phyloP scores from a whole-genome alignment of 305 asterid species.

The Fraxinus xanthoxyloides region DNA sequence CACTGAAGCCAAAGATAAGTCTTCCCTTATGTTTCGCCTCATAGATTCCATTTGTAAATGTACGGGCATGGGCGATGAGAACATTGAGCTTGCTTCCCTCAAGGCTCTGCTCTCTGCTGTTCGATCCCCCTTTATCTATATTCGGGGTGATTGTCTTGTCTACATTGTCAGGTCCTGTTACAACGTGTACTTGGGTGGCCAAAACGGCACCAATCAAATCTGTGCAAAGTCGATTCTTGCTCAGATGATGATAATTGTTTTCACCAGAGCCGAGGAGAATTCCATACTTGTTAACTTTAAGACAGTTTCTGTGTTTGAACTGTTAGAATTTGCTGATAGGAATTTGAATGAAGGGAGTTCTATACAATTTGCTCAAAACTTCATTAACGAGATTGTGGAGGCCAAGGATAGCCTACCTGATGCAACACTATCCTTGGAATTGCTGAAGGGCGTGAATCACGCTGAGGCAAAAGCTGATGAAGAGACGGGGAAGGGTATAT shows the following conservation, averaged over 20 bases:
- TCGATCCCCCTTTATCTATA: constrained; percentile 63
- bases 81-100: constrained; percentile 71
- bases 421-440: constrained; percentile 30
- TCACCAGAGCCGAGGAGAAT: constrained; percentile 79
- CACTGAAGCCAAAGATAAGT: constrained; percentile 22
- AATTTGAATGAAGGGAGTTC: constrained; percentile 93
- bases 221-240: constrained; percentile 96
- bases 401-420: constrained; percentile 59
- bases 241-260: constrained; percentile 89
- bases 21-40: constrained; percentile 61
- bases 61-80: constrained; percentile 69
- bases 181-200: constrained; percentile 88
- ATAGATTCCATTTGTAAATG: constrained; percentile 81
- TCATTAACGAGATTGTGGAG: constrained; percentile 71
- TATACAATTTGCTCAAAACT: constrained; percentile 72
- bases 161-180: constrained; percentile 90
- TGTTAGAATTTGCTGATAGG: constrained; percentile 89
- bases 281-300: constrained; percentile 52
- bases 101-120: constrained; percentile 78
- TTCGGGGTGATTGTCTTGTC: constrained; percentile 77
- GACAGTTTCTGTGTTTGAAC: constrained; percentile 67
- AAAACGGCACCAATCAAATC: constrained; percentile 95
- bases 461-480: constrained; percentile 31
- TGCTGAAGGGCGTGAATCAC: constrained; percentile 33
- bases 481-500: constrained; percentile 25